phyloP scores from a whole-genome alignment of 2,329 filamentous ascomycete genomes.

The Biscogniauxia mediterranea region DNA sequence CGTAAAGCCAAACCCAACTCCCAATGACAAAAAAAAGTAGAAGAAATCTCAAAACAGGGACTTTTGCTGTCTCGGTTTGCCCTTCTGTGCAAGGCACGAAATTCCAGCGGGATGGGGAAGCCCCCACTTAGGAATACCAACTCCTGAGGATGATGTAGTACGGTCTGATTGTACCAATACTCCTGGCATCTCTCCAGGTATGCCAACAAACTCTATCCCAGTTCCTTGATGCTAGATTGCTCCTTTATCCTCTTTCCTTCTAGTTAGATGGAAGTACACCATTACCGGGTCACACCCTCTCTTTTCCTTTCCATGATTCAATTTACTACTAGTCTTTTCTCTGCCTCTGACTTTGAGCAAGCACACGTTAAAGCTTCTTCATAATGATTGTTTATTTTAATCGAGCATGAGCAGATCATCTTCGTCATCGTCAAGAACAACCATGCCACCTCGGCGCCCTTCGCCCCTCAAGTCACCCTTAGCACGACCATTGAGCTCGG shows the following conservation, averaged over 20 bases:
- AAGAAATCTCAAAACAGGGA: no score
- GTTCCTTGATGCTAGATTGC: not conserved
- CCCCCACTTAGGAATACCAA: not conserved
- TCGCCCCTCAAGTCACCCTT: not conserved
- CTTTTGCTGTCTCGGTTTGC: no score
- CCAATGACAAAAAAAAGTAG: no score
- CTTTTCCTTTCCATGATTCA: not conserved
- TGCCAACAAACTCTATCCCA: not conserved
- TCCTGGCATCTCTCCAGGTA: not conserved
- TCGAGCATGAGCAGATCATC: constrained; percentile 44
- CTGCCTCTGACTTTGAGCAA: not conserved
- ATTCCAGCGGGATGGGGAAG: not conserved
- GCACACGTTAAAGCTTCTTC: not conserved
- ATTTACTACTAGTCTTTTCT: not conserved
- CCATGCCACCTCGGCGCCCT: constrained; percentile 12
- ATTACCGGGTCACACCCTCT: not conserved
- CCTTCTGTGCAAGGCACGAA: not conserved
- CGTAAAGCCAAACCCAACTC: no score
- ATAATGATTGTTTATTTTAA: not conserved
- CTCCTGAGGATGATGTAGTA: not conserved
- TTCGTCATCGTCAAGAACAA: constrained; percentile 21
- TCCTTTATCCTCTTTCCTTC: not conserved
- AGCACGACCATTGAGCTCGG: constrained; percentile 33
- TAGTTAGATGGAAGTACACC: not conserved
- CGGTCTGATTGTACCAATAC: not conserved